A percentile compares a stretch with the other conserved stretches of the same genome.
These are phyloP conservation scores for Stipa capillata DNA, from an alignment of 176 grass and related monocot species.

Conservation along the genomic window DNA sequence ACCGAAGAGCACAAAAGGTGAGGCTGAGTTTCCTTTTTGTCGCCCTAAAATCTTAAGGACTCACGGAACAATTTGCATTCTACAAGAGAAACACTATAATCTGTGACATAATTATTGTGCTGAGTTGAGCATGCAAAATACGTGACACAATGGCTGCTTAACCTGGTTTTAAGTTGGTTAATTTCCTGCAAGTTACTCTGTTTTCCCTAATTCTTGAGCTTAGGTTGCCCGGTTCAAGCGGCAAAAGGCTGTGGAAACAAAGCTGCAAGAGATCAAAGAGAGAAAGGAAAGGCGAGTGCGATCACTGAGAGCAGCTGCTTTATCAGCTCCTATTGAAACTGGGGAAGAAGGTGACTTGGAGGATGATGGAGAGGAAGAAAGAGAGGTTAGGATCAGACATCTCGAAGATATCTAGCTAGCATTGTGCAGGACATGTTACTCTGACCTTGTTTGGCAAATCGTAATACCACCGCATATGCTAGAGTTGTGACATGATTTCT, in stretches of 20 bases:
- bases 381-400: conserved; percentile 49
- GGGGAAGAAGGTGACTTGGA: conserved; percentile 74
- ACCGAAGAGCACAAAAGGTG: conserved; percentile 76
- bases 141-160: not conserved
- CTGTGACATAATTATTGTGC: not conserved
- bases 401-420: no score
- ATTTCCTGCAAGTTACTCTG: not conserved
- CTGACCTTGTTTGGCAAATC: not conserved
- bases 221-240: conserved; percentile 72
- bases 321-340: conserved; percentile 64
- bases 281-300: conserved; percentile 65
- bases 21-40: not conserved
- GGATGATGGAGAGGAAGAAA: conserved; percentile 91
- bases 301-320: conserved; percentile 60
- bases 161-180: not conserved
- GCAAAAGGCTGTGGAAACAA: conserved; percentile 68
- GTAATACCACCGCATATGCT: not conserved
- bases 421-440: not conserved
- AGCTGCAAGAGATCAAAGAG: conserved; percentile 85
- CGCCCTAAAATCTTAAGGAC: not conserved
- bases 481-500: not conserved
- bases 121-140: not conserved
- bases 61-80: not conserved
- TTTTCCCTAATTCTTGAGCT: not conserved
- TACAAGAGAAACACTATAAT: not conserved